Evolutionary conservation across 2,329 filamentous ascomycete genomes (phyloP), one percentile per base, ranked within the genome.

Genomic region (Aspergillus brunneoviolaceus): DNA sequence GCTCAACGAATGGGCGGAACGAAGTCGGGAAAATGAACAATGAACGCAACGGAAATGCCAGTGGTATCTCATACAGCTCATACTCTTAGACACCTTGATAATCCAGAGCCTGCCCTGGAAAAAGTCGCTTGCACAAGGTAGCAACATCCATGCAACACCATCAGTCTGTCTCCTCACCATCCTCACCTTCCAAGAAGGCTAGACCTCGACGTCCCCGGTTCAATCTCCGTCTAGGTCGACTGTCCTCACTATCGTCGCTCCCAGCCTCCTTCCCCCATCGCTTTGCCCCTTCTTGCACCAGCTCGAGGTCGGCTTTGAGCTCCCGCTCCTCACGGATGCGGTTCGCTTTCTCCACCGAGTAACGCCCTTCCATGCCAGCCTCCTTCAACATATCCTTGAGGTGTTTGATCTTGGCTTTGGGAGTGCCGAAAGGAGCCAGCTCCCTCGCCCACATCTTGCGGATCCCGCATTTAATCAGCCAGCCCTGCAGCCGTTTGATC

Each of bases 391-490:
- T 89, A 11, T 79, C 79, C 72, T 87, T 91, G 7, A 99, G 82
- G 72, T 97, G 91, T 55, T 82, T 83, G 63, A 97, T 91, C 80
- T 96, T 97, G 53, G 86, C 91, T 62, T 87, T 89, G 4, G 84
- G 73, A 25, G 93, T 90, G 58, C 88, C 85, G 69, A 85, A 92
- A 57, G 87, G 81, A 73, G 91, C 91, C 29, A 99, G 83, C 76
- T 97, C 92, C 64, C 89, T 87, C 53, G 85, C 85, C 94, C 95
- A 99, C 62, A 97, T 85, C 73, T 97, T 98, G 56, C 92, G 89
- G 58, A 97, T 86, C 31, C 94, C 94, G 70, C 94, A 99, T 76
- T 97, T 96, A 50, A 89, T 79, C 6, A 99, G 84, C 76, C 94
- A 92, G 9, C 87, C 85, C 77, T 98, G 94, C 3, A 98, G 81